Percentiles rank a stretch among this genome's conserved stretches.
These are phyloP conservation scores for Furculomyces boomerangus DNA, from an alignment of 371 early-diverging fungal species.

Conservation along the genomic window DNA sequence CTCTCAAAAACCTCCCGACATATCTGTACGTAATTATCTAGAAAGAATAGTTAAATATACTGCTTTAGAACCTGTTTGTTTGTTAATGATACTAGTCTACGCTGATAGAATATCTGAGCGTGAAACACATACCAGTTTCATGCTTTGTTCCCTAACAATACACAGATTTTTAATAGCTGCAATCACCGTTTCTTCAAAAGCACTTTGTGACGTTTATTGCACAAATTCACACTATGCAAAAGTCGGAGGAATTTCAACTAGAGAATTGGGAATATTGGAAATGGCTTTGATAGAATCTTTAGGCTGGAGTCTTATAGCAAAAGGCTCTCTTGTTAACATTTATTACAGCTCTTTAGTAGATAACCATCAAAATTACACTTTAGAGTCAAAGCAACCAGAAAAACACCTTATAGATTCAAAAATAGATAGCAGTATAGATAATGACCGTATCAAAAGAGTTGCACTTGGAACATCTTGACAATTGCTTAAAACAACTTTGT, in stretches of 20 bases:
- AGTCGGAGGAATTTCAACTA: conserved; percentile 83
- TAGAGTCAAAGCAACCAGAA: conserved; percentile 9
- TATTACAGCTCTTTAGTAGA: conserved; percentile 67
- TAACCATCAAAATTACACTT: conserved; percentile 40
- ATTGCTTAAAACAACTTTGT: neutral
- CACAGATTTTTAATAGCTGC: conserved; percentile 92
- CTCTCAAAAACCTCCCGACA: conserved; percentile 82
- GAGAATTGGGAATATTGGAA: conserved; percentile 88
- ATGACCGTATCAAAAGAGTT: neutral
- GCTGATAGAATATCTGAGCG: conserved; percentile 75
- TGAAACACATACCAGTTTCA: conserved; percentile 44
- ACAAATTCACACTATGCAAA: conserved; percentile 78
- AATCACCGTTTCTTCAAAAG: conserved; percentile 75
- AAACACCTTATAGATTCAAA: neutral
- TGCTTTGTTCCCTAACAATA: conserved; percentile 78
- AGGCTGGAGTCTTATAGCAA: conserved; percentile 71
- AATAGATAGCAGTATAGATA: neutral
- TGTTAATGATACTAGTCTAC: conserved; percentile 74
- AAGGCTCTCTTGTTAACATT: conserved; percentile 56
- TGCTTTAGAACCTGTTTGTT: conserved; percentile 68
- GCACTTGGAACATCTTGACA: neutral
- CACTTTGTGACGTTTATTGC: conserved; percentile 66
- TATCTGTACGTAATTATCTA: conserved; percentile 61
- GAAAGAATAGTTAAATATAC: conserved; percentile 76
- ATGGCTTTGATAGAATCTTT: conserved; percentile 73